A percentile compares a stretch with the other conserved stretches of the same genome.
These are phyloP conservation scores for Cadophora malorum DNA, from an alignment of 2,329 filamentous ascomycete genomes.

Conservation along the genomic window DNA sequence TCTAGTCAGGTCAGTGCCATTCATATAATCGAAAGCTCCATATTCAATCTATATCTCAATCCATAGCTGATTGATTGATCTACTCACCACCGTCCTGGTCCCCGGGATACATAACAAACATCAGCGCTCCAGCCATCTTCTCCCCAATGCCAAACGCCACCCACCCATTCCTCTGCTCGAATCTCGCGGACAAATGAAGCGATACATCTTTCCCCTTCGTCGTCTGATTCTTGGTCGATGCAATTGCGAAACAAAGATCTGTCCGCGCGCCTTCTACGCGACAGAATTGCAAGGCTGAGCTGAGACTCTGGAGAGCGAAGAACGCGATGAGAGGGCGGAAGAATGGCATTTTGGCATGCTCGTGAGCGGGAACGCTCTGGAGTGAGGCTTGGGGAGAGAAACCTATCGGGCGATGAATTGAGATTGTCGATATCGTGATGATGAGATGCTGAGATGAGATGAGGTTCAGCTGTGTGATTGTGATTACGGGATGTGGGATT, in stretches of 20 bases:
- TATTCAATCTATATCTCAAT: too few species aligned
- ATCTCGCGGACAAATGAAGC: constrained; percentile 26
- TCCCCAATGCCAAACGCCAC: constrained; percentile 26
- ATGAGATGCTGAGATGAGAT: constrained; percentile 5
- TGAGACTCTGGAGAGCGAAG: background rate
- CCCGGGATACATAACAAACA: constrained; percentile 31
- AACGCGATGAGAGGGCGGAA: background rate
- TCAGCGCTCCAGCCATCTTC: constrained; percentile 25
- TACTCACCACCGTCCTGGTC: constrained; percentile 24
- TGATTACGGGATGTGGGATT: constrained; percentile 2
- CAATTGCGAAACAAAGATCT: constrained; percentile 29
- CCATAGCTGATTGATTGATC: too few species aligned
- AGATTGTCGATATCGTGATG: background rate
- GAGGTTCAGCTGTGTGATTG: background rate
- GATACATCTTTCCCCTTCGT: constrained; percentile 25
- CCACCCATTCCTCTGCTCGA: constrained; percentile 28
- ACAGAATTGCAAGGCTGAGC: constrained; percentile 26
- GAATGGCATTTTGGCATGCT: background rate
- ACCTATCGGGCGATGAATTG: background rate
- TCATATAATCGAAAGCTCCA: too few species aligned
- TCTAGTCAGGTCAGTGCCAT: constrained; percentile 3
- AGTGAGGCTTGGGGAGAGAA: background rate
- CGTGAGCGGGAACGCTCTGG: background rate
- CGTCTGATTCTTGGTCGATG: constrained; percentile 23
- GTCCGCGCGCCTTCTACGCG: constrained; percentile 20